phyloP scores from a whole-genome alignment of 1,284 basidiomycete genomes.

The Neonothopanus nambi region DNA sequence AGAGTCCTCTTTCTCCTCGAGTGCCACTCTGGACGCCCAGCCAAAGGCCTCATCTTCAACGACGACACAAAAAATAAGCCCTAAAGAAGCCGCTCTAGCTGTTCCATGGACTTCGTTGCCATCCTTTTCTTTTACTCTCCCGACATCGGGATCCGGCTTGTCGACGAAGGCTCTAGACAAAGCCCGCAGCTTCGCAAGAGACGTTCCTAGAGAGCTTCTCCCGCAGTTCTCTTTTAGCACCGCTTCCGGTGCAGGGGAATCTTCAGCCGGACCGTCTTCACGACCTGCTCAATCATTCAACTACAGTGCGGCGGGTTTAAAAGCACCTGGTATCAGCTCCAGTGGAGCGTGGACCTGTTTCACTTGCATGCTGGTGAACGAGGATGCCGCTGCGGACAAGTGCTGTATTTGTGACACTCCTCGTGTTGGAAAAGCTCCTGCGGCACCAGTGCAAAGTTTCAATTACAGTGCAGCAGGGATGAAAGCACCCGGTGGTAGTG shows the following conservation, averaged over 20 bases:
- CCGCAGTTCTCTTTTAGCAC: constrained; percentile 18
- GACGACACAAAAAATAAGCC: constrained; percentile 15
- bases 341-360: not conserved
- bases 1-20: constrained; percentile 18
- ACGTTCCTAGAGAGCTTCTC: constrained; percentile 9
- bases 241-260: constrained; percentile 21
- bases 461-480: constrained; percentile 36
- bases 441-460: constrained; percentile 27
- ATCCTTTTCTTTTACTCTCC: constrained; percentile 24
- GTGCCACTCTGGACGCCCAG: constrained; percentile 11
- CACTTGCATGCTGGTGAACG: constrained; percentile 5
- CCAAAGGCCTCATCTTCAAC: too few relatives aligned
- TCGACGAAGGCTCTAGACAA: constrained; percentile 33
- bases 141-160: constrained; percentile 30
- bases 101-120: constrained; percentile 29
- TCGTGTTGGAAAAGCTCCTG: not conserved
- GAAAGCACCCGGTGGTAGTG: constrained; percentile 20
- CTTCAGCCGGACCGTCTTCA: too few relatives aligned
- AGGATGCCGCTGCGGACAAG: not conserved
- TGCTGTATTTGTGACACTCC: constrained; percentile 3
- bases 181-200: constrained; percentile 33
- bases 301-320: constrained; percentile 39
- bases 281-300: constrained; percentile 36
- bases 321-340: constrained; percentile 26
- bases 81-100: constrained; percentile 34